These are phyloP conservation scores for Penicillium nordicum DNA, from an alignment of 2,329 filamentous ascomycete genomes.

Conservation along the genomic window DNA sequence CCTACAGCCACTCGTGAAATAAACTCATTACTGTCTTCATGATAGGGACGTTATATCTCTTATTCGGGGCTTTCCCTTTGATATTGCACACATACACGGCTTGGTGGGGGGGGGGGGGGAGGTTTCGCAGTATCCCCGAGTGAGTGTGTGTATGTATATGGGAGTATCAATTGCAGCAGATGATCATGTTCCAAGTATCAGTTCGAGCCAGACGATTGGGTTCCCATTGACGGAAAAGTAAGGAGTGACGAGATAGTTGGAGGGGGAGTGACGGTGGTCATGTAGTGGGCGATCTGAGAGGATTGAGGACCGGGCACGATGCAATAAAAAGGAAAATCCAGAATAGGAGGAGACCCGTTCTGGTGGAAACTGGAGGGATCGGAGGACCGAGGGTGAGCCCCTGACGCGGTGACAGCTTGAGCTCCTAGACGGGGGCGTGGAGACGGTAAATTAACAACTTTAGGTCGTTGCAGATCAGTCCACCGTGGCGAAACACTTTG, in stretches of 20 bases:
- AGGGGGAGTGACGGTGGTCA: slow-evolving; percentile 27
- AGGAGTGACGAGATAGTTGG: slow-evolving; percentile 26
- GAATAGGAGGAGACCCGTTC: slow-evolving; percentile 37
- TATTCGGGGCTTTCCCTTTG: too few species aligned
- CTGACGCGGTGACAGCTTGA: slow-evolving; percentile 39
- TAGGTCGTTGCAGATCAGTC: slow-evolving; percentile 25
- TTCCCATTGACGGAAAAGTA: slow-evolving; percentile 28
- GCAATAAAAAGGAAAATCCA: slow-evolving; percentile 29
- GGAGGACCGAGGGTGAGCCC: slow-evolving; percentile 27
- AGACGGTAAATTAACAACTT: slow-evolving; percentile 29
- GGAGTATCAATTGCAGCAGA: slow-evolving; percentile 24
- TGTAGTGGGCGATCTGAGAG: slow-evolving; percentile 21
- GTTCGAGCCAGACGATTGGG: slow-evolving; percentile 19
- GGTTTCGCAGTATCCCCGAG: slow-evolving; percentile 8
- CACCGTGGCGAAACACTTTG: slow-evolving; percentile 12
- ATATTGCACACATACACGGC: too few species aligned
- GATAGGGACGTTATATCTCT: too few species aligned
- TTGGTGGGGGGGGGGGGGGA: too few species aligned
- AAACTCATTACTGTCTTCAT: too few species aligned
- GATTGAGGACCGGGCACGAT: slow-evolving; percentile 27
- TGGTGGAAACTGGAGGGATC: slow-evolving; percentile 28
- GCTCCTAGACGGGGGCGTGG: slow-evolving; percentile 24
- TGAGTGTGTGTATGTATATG: slow-evolving; percentile 11
- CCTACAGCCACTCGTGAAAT: too few species aligned
- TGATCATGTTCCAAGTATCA: slow-evolving; percentile 32